phyloP scores from a whole-genome alignment of 2,329 filamentous ascomycete species.

The Ophiognomonia clavigignenti-juglandacearum region DNA sequence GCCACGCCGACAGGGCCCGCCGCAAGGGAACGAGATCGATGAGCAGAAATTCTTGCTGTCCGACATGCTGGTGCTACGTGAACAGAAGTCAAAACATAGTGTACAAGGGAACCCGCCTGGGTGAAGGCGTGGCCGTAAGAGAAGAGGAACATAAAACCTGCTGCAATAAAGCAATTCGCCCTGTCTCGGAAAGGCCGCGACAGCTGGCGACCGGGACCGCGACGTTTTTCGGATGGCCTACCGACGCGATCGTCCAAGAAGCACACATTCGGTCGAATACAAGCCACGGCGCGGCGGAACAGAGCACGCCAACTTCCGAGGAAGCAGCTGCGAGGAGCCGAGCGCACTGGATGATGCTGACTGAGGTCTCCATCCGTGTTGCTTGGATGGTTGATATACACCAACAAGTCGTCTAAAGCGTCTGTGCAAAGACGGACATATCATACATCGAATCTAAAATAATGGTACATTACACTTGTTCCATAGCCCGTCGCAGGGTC shows the following conservation, averaged over 20 bases:
- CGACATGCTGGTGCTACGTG: conserved; percentile 10
- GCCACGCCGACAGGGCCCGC: conserved; percentile 5
- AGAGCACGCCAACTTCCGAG: no score
- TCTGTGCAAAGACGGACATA: neutral
- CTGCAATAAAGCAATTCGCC: neutral
- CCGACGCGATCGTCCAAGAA: no score
- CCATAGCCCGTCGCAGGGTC: no score
- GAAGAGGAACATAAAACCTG: neutral
- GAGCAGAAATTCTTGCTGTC: conserved; percentile 15
- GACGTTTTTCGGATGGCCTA: no score
- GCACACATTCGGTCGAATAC: no score
- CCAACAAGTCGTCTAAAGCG: neutral
- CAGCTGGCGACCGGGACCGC: no score
- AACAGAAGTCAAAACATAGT: conserved; percentile 3
- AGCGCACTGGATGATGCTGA: no score
- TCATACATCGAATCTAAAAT: neutral
- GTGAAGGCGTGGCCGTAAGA: neutral
- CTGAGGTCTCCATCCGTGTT: no score
- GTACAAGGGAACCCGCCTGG: conserved; percentile 2
- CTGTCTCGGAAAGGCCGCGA: no score
- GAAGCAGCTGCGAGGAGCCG: no score
- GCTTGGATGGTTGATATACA: no score
- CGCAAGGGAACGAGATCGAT: conserved; percentile 12
- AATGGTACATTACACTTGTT: neutral
- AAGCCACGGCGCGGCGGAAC: no score